Evolutionary conservation across 140 eudicot species (phyloP).

Genomic region (Flaveria floridana): DNA sequence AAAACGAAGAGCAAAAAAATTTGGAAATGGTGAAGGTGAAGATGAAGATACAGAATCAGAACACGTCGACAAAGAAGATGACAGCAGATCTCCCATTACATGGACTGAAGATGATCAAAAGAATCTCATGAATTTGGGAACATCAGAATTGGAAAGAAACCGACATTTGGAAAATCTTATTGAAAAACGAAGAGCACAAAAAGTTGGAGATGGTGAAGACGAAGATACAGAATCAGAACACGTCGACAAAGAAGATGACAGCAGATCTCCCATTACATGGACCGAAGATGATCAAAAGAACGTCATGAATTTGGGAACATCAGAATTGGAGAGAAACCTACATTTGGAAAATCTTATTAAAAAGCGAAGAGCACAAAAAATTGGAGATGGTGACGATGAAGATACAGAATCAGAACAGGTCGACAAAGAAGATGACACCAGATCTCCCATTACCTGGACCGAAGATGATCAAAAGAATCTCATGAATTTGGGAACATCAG

Average conservation of each 20-base stretch:
- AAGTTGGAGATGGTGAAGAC: conserved; percentile 48
- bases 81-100: conserved; percentile 50
- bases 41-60: conserved; percentile 56
- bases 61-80: conserved; percentile 48
- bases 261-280: conserved; percentile 68
- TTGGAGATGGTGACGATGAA: conserved; percentile 50
- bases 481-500: conserved; percentile 82
- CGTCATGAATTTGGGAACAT: conserved; percentile 79
- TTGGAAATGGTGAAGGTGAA: conserved; percentile 24
- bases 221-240: conserved; percentile 52
- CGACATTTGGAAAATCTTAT: conserved; percentile 77
- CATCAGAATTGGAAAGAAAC: conserved; percentile 81
- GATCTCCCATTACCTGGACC: conserved; percentile 77
- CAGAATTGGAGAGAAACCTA: conserved; percentile 74
- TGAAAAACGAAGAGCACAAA: conserved; percentile 70
- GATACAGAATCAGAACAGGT: conserved; percentile 47
- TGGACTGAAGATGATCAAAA: conserved; percentile 97
- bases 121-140: conserved; percentile 86
- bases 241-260: conserved; percentile 47
- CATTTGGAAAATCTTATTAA: conserved; percentile 80
- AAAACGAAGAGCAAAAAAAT: conserved; percentile 65
- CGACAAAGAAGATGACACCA: conserved; percentile 48
- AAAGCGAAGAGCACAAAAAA: conserved; percentile 72
- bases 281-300: conserved; percentile 94
- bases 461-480: conserved; percentile 95